phyloP scores from a whole-genome alignment of 306 rosid species.

The Inga laurina region DNA sequence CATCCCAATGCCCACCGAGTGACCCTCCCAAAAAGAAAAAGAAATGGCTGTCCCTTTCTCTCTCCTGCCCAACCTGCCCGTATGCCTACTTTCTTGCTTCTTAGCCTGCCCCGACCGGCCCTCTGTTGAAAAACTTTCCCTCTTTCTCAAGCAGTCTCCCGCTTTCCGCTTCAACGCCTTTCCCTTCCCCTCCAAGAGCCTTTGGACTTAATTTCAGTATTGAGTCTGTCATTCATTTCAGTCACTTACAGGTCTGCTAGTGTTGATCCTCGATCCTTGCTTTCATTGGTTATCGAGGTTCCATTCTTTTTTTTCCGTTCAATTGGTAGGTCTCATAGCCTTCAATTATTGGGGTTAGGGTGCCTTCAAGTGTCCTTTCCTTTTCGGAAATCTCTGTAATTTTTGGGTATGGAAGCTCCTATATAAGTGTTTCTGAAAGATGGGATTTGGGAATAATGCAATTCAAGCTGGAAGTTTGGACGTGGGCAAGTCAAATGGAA shows the following conservation, averaged over 20 bases:
- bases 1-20: not conserved
- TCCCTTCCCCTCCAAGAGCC: conserved; percentile 15
- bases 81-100: conserved; percentile 20
- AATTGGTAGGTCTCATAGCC: conserved; percentile 6
- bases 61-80: conserved; percentile 50
- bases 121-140: conserved; percentile 40
- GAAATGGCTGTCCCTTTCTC: conserved; percentile 53
- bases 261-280: conserved; percentile 25
- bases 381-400: conserved; percentile 24
- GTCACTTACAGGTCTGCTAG: conserved; percentile 5
- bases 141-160: conserved; percentile 46
- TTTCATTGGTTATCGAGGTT: not conserved
- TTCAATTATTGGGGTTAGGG: conserved; percentile 33
- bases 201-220: conserved; percentile 34
- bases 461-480: conserved; percentile 67
- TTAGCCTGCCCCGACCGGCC: conserved; percentile 47
- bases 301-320: not conserved
- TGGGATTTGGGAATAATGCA: conserved; percentile 71
- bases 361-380: conserved; percentile 10
- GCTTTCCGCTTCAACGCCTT: conserved; percentile 36
- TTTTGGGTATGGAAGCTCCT: conserved; percentile 36
- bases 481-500: conserved; percentile 58
- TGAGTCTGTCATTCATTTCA: not conserved
- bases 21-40: conserved; percentile 35
- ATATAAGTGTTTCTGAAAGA: conserved; percentile 42